Conservation (phyloP, 2,329 filamentous ascomycete species). For the Alternaria consortialis region DNA sequence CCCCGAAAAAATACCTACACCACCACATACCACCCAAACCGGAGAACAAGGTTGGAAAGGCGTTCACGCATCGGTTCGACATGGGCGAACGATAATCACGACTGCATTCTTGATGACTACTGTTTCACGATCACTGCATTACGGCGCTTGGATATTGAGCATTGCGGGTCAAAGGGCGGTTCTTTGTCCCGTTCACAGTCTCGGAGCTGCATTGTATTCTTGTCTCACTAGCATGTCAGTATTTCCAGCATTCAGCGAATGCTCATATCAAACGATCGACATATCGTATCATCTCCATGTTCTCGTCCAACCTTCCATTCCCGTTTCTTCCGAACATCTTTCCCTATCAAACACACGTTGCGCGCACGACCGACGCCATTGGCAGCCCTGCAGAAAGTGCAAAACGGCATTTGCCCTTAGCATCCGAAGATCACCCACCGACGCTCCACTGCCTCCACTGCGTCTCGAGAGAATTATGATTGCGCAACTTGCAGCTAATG, state of each 20-base stretch:
- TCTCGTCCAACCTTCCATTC: neutral
- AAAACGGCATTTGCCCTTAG: constrained; percentile 1
- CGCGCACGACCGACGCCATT: constrained; percentile 5
- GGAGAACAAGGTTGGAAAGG: constrained; percentile 48
- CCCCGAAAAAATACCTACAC: constrained; percentile 54
- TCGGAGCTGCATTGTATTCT: constrained; percentile 2
- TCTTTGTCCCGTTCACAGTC: neutral
- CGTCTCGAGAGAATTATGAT: constrained; percentile 1
- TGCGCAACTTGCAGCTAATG: constrained; percentile 10
- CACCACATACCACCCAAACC: constrained; percentile 55
- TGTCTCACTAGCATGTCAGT: constrained; percentile 5
- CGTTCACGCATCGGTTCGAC: constrained; percentile 51
- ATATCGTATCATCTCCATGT: neutral
- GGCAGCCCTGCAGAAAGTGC: constrained; percentile 11
- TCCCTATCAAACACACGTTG: constrained; percentile 3
- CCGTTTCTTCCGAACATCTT: neutral
- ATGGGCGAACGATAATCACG: constrained; percentile 47
- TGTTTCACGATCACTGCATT: constrained; percentile 8
- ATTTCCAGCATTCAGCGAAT: constrained; percentile 5
- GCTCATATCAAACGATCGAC: constrained; percentile 3
- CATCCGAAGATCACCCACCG: constrained; percentile 1
- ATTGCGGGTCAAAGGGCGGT: constrained; percentile 4
- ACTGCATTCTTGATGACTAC: constrained; percentile 2
- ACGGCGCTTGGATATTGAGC: constrained; percentile 3
- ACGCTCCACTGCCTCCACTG: neutral